Conservation (phyloP, 768 basidiomycete species). For the Tylopilus balloui region DNA sequence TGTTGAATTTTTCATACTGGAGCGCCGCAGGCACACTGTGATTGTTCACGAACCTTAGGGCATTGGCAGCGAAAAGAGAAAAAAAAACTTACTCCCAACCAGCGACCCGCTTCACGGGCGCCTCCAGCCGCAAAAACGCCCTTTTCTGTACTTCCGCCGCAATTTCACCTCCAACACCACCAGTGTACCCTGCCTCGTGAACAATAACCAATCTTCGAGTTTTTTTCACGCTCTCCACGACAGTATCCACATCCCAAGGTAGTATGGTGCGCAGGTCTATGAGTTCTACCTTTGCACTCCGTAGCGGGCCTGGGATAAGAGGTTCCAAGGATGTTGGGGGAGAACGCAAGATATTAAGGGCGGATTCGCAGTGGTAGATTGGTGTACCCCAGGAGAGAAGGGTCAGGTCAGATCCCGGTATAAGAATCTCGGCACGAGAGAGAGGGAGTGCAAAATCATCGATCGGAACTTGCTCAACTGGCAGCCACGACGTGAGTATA, state of each 20-base stretch:
- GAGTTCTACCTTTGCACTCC: slow-evolving; percentile 74
- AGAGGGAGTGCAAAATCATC: slow-evolving; percentile 87
- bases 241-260: slow-evolving; percentile 81
- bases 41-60: slow-evolving; percentile 2
- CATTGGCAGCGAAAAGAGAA: background rate
- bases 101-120: slow-evolving; percentile 80
- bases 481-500: slow-evolving; percentile 2
- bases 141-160: slow-evolving; percentile 86
- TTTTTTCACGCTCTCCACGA: slow-evolving; percentile 77
- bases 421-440: slow-evolving; percentile 71
- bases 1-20: slow-evolving; percentile 88
- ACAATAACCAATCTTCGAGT: slow-evolving; percentile 86
- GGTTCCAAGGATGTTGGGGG: slow-evolving; percentile 61
- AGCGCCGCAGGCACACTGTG: slow-evolving; percentile 75
- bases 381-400: slow-evolving; percentile 93
- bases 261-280: slow-evolving; percentile 88
- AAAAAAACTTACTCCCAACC: slow-evolving; percentile 85
- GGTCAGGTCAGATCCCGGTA: slow-evolving; percentile 78
- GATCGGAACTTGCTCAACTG: slow-evolving; percentile 88
- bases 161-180: slow-evolving; percentile 87
- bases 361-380: slow-evolving; percentile 83
- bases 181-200: slow-evolving; percentile 86
- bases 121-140: slow-evolving; percentile 83
- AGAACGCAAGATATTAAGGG: slow-evolving; percentile 64
- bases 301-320: slow-evolving; percentile 61